Evolutionary conservation across 2,329 filamentous ascomycete species (phyloP).

Genomic region (Trichoderma hamatum): DNA sequence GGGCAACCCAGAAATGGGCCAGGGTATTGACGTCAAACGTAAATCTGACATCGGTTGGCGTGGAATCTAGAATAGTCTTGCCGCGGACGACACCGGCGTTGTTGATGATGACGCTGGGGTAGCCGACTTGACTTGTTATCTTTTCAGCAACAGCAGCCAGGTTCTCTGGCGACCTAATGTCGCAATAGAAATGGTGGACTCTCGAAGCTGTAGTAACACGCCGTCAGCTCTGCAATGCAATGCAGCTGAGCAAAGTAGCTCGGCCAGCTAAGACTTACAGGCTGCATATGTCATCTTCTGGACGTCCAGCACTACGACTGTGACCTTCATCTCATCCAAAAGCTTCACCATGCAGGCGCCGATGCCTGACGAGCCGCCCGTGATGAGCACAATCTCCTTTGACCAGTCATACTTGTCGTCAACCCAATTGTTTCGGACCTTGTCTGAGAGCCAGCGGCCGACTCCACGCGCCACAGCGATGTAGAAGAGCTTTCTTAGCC

Average conservation of each 20-base stretch:
- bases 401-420: constrained; percentile 62
- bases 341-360: constrained; percentile 66
- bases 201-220: constrained; percentile 43
- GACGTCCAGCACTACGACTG: constrained; percentile 72
- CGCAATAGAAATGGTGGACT: constrained; percentile 70
- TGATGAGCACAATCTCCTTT: constrained; percentile 71
- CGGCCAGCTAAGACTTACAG: constrained; percentile 40
- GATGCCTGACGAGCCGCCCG: constrained; percentile 75
- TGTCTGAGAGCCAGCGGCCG: constrained; percentile 40
- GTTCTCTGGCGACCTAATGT: constrained; percentile 62
- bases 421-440: constrained; percentile 43
- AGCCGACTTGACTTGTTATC: constrained; percentile 60
- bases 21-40: constrained; percentile 74
- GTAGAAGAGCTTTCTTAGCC: constrained; percentile 47
- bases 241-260: constrained; percentile 4
- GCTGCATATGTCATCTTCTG: constrained; percentile 60
- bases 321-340: constrained; percentile 66
- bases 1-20: constrained; percentile 66
- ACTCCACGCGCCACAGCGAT: constrained; percentile 36
- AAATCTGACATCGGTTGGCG: constrained; percentile 62
- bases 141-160: constrained; percentile 55
- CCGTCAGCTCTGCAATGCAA: constrained; percentile 18
- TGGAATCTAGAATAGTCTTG: constrained; percentile 61
- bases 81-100: constrained; percentile 69
- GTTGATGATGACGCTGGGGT: constrained; percentile 72